Conservation (phyloP, 352 stramenopile genomes). For the Phytopythium ostracodes region DNA sequence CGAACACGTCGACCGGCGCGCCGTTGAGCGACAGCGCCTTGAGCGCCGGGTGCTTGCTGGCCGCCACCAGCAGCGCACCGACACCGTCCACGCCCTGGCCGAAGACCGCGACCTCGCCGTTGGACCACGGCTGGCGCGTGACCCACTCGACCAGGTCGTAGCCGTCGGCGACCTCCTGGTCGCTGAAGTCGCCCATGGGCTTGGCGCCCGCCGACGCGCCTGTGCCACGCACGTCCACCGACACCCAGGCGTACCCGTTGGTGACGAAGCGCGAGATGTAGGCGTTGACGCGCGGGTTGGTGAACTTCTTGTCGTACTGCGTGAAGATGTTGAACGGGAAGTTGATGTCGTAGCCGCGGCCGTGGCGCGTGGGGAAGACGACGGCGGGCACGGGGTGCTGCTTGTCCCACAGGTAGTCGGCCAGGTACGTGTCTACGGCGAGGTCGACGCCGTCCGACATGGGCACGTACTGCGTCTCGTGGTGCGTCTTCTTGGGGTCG, state of each 20-base stretch:
- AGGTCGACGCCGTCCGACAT: slow-evolving; percentile 69
- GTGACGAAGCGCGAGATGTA: slow-evolving; percentile 73
- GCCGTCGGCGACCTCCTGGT: slow-evolving; percentile 65
- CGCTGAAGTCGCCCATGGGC: slow-evolving; percentile 52
- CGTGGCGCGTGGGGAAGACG: slow-evolving; percentile 72
- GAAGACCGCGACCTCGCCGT: slow-evolving; percentile 67
- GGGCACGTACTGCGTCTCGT: slow-evolving; percentile 71
- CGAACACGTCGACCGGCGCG: slow-evolving; percentile 65
- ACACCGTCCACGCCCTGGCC: slow-evolving; percentile 74
- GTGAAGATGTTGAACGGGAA: slow-evolving; percentile 78
- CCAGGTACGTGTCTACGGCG: slow-evolving; percentile 69
- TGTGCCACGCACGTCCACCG: slow-evolving; percentile 74
- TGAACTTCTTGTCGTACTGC: slow-evolving; percentile 66
- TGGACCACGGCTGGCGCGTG: slow-evolving; percentile 72
- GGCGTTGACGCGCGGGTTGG: slow-evolving; percentile 69
- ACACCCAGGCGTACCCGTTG: slow-evolving; percentile 74
- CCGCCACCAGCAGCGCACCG: slow-evolving; percentile 55
- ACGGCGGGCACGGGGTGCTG: slow-evolving; percentile 63
- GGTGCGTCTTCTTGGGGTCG: slow-evolving; percentile 60
- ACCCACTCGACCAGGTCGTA: slow-evolving; percentile 84
- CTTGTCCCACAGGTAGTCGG: slow-evolving; percentile 56
- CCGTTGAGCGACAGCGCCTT: slow-evolving; percentile 74
- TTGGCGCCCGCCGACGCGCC: slow-evolving; percentile 67
- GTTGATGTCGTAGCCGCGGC: slow-evolving; percentile 72
- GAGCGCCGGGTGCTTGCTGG: slow-evolving; percentile 55